Evolutionary conservation across 2,329 filamentous ascomycete species (phyloP), one percentile per base, ranked within the genome.

Genomic region (Neonectria coccinea): DNA sequence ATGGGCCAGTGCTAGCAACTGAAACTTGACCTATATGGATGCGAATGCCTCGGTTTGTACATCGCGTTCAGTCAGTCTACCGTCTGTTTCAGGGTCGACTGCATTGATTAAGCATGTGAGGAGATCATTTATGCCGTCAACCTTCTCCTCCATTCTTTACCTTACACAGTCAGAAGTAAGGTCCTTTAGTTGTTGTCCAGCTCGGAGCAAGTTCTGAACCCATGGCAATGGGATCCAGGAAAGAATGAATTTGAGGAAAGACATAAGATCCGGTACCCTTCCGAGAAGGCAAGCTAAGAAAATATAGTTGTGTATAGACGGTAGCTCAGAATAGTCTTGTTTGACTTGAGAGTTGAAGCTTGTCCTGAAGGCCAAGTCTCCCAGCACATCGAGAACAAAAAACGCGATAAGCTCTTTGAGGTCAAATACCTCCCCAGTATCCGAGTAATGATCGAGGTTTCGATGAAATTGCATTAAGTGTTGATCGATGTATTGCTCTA

Each of bases 401-500:
- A 62, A 62, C 2, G 59, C 44, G 27, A 62, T 62, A 1, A 62
- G 16, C 16, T 62, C 53, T 47, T 62, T 62, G n/a, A 62, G 36
- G n/a, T 62, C 59, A 36, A 62, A 62, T 3, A 52, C 39, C 5
- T 62, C 53, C 5, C 44, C 59, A 29, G 14, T 56, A 11, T 45
- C 12, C 9, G 47, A 25, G 29, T 33, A 62, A 6, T 42, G 48
- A 41, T 62, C 59, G 8, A 62, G 45, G 39, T 56, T 62, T 18
- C 25, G 12, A 4, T 36, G 45, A 7, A 62, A n/a, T 11, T 62
- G 48, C 14, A 31, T 22, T 16, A 62, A 5, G 41, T 62, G 59
- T 14, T 52, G 45, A 12, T 62, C 59, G 9, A 62, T 62, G 27
- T 52, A 47, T n/a, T 44, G 22, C 18, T 62, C 59, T 53, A 62